These are phyloP conservation scores for Leishmania lainsoni DNA, from an alignment of 208 protist species.

Conservation along the genomic window DNA sequence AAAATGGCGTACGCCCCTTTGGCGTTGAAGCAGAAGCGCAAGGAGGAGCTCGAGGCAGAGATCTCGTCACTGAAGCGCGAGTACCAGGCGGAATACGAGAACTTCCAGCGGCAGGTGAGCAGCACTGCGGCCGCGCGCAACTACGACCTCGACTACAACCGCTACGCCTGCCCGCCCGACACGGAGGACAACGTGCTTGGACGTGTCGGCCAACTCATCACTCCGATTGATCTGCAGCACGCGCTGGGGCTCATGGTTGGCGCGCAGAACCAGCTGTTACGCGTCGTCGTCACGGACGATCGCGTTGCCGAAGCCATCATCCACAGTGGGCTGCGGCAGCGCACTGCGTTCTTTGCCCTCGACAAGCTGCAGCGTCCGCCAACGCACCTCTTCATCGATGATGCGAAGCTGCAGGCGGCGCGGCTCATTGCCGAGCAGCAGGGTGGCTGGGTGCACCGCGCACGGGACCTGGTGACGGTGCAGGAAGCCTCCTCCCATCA, in stretches of 20 bases:
- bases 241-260: constrained; percentile 94
- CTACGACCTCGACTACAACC: constrained; percentile 80
- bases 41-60: constrained; percentile 41
- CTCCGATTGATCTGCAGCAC: constrained; percentile 64
- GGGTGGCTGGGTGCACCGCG: constrained; percentile 26
- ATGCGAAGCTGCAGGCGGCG: constrained; percentile 40
- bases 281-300: constrained; percentile 96
- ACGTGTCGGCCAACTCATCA: constrained; percentile 95
- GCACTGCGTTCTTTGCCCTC: constrained; percentile 98
- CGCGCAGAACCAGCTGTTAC: constrained; percentile 91
- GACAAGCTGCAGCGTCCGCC: constrained; percentile 76
- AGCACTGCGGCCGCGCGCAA: constrained; percentile 26
- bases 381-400: constrained; percentile 25
- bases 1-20: constrained; percentile 34
- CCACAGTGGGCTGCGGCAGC: constrained; percentile 86
- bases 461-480: constrained; percentile 27
- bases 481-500: constrained; percentile 32
- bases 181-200: constrained; percentile 80
- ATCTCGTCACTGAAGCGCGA: constrained; percentile 51
- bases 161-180: constrained; percentile 36
- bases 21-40: constrained; percentile 45
- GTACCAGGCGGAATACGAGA: constrained; percentile 64
- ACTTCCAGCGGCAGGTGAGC: constrained; percentile 60
- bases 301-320: constrained; percentile 94
- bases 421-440: constrained; percentile 46